A percentile compares a stretch with the other conserved stretches of the same genome.
Conservation (phyloP, 371 early-diverging fungal species). For the Mucor piriformis region DNA sequence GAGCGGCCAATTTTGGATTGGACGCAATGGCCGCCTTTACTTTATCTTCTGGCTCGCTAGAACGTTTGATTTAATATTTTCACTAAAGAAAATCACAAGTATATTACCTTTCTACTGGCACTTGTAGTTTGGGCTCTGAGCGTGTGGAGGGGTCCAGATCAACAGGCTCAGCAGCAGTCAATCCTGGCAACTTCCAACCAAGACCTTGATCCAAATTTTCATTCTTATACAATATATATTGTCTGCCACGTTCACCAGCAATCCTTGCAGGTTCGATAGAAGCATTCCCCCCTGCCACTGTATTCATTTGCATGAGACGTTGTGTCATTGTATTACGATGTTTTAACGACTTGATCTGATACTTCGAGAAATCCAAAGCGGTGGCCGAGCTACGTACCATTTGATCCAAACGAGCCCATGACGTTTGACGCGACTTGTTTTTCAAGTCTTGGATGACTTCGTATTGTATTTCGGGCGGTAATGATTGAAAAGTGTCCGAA, state of each 20-base stretch:
- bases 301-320: conserved; percentile 67
- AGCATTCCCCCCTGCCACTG: conserved; percentile 34
- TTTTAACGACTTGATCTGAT: conserved; percentile 86
- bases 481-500: conserved; percentile 70
- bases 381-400: conserved; percentile 72
- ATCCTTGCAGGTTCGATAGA: conserved; percentile 49
- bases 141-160: background rate
- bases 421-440: conserved; percentile 79
- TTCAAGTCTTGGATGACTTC: conserved; percentile 90
- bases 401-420: conserved; percentile 71
- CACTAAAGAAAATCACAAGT: too few relatives aligned
- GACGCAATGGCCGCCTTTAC: conserved; percentile 35
- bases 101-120: background rate
- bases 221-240: conserved; percentile 85
- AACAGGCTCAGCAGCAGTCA: conserved; percentile 18
- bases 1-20: conserved; percentile 30
- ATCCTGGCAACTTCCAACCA: conserved; percentile 70
- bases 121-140: conserved; percentile 10
- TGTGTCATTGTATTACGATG: conserved; percentile 89
- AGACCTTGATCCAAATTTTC: conserved; percentile 65
- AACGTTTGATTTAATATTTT: too few relatives aligned
- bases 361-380: conserved; percentile 86
- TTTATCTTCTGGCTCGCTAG: conserved; percentile 24
- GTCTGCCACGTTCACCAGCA: conserved; percentile 79
- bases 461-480: conserved; percentile 89